Percentiles rank a stretch among this genome's conserved stretches.
Evolutionary conservation across 768 basidiomycete species (phyloP).

Genomic region (Pholiota microspora): DNA sequence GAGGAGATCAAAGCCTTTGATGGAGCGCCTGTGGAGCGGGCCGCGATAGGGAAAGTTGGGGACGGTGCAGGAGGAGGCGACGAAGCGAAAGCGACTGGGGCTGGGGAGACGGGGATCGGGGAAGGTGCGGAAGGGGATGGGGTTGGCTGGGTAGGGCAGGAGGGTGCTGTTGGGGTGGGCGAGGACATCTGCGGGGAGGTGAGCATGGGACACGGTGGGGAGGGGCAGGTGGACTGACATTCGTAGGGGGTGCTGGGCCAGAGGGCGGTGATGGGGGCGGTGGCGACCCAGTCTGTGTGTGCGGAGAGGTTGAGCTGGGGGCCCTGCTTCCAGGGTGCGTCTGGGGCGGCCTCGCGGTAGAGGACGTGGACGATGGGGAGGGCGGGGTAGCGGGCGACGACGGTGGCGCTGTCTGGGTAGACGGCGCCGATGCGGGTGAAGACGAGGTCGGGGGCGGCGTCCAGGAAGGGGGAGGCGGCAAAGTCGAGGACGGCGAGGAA

Average conservation of each 20-base stretch:
- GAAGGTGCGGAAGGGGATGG: conserved; percentile 69
- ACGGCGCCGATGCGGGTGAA: conserved; percentile 75
- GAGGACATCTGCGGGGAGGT: conserved; percentile 36
- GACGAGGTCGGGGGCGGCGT: conserved; percentile 49
- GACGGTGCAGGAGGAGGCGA: conserved; percentile 63
- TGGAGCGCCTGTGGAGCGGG: conserved; percentile 47
- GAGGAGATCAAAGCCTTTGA: conserved; percentile 65
- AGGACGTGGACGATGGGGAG: conserved; percentile 37
- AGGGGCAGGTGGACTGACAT: conserved; percentile 40
- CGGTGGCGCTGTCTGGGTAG: conserved; percentile 59
- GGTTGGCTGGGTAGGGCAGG: conserved; percentile 47
- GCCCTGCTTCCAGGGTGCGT: conserved; percentile 54
- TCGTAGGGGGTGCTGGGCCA: conserved; percentile 72
- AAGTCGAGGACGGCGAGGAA: conserved; percentile 45
- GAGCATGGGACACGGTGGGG: conserved; percentile 4
- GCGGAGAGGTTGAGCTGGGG: conserved; percentile 38
- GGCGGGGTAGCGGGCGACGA: conserved; percentile 59
- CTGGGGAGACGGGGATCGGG: conserved; percentile 61
- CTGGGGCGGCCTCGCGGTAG: conserved; percentile 40
- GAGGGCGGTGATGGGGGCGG: conserved; percentile 52
- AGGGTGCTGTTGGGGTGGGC: conserved; percentile 40
- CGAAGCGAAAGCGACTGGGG: conserved; percentile 63
- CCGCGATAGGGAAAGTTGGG: conserved; percentile 74
- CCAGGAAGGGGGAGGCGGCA: conserved; percentile 50
- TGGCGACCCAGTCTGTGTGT: conserved; percentile 58